Percentiles rank a stretch among this genome's conserved stretches.
Conservation (phyloP, 2,329 filamentous ascomycete species). For the Epichloe scottii region DNA sequence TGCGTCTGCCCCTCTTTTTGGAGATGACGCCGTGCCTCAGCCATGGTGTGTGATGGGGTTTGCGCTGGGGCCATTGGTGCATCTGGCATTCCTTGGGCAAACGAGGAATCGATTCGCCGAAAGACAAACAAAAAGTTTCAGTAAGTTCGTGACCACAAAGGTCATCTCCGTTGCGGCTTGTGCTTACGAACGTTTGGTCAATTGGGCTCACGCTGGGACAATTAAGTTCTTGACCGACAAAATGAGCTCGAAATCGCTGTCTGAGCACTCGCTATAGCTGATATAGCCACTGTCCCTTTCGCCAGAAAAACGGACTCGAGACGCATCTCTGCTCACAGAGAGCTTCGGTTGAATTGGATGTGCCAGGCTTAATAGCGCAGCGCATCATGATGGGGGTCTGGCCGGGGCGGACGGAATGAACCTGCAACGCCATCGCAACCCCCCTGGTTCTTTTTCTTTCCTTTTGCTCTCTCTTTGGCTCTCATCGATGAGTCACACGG, state of each 20-base stretch:
- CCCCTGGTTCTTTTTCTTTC: background rate
- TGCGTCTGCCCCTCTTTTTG: conserved; percentile 12
- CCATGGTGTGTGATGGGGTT: conserved; percentile 6
- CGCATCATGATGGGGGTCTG: conserved; percentile 2
- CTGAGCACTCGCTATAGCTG: too few species aligned
- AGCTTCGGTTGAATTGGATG: background rate
- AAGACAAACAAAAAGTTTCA: background rate
- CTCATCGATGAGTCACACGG: conserved; percentile 12
- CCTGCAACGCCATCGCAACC: conserved; percentile 5
- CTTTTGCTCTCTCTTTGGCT: conserved; percentile 8
- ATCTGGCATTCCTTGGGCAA: conserved; percentile 1
- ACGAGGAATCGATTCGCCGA: background rate
- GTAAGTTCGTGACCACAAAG: background rate
- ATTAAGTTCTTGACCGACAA: background rate
- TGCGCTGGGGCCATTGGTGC: background rate
- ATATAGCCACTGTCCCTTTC: too few species aligned
- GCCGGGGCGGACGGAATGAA: conserved; percentile 8
- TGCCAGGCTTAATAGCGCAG: background rate
- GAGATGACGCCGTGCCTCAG: conserved; percentile 9
- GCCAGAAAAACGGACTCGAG: too few species aligned
- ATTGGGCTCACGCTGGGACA: background rate
- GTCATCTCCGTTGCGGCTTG: background rate
- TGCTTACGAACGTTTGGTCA: background rate
- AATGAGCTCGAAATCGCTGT: background rate
- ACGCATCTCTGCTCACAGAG: background rate